phyloP scores from a whole-genome alignment of 805 yeast species.

The Wickerhamiella azyma region DNA sequence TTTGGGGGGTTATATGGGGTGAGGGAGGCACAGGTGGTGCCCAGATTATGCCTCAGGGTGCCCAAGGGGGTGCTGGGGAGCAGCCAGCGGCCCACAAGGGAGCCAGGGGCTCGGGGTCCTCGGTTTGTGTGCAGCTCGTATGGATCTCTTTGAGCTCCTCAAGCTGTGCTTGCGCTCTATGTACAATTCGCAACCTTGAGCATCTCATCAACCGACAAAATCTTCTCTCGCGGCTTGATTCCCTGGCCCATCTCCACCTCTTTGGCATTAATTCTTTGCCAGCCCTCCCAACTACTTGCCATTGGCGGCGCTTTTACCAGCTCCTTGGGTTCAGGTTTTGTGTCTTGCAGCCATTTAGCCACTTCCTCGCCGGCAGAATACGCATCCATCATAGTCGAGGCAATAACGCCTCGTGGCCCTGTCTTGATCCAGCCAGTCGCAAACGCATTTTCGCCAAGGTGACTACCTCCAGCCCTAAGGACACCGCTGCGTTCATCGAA shows the following conservation, averaged over 20 bases:
- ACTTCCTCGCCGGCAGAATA: conserved; percentile 59
- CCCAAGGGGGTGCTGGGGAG: no score
- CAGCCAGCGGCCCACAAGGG: no score
- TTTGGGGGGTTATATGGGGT: neutral
- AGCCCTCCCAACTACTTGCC: conserved; percentile 42
- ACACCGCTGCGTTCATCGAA: conserved; percentile 32
- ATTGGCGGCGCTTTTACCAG: conserved; percentile 17
- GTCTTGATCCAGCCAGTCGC: conserved; percentile 84
- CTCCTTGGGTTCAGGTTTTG: conserved; percentile 29
- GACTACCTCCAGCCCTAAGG: conserved; percentile 5
- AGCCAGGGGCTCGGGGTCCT: no score
- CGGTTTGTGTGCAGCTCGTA: no score
- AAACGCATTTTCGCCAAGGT: conserved; percentile 32
- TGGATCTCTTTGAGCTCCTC: no score
- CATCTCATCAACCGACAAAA: conserved; percentile 38
- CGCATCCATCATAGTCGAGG: conserved; percentile 77
- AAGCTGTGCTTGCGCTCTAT: no score
- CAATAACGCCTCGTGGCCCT: conserved; percentile 83
- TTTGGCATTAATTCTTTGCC: conserved; percentile 42
- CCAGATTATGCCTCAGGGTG: no score
- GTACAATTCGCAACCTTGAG: conserved; percentile 17
- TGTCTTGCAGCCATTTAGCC: conserved; percentile 15
- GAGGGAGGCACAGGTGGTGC: no score
- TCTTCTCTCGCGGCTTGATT: conserved; percentile 43
- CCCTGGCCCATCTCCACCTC: conserved; percentile 39